A percentile compares a stretch with the other conserved stretches of the same genome.
These are phyloP conservation scores for Paramyrothecium roridum DNA, from an alignment of 2,329 filamentous ascomycete species.

Conservation along the genomic window DNA sequence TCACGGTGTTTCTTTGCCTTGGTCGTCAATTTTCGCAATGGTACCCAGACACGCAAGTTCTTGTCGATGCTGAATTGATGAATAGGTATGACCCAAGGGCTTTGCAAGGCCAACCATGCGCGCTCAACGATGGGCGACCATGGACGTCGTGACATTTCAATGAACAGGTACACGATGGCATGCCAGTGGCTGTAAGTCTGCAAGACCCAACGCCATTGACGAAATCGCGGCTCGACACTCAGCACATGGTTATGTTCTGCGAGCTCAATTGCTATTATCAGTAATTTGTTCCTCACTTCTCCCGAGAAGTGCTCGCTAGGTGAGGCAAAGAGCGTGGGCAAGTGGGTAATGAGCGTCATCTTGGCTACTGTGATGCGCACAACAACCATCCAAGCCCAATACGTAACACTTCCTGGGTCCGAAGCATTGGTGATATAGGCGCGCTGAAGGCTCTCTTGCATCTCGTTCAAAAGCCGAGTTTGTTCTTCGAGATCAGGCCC, in stretches of 20 bases:
- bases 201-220: slow-evolving; percentile 56
- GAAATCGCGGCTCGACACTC: slow-evolving; percentile 44
- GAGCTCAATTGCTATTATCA: slow-evolving; percentile 49
- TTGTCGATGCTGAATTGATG: slow-evolving; percentile 17
- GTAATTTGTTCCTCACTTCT: slow-evolving; percentile 39
- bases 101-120: slow-evolving; percentile 45
- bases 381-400: slow-evolving; percentile 32
- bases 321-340: slow-evolving; percentile 44
- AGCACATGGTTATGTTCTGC: slow-evolving; percentile 54
- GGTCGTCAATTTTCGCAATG: slow-evolving; percentile 34
- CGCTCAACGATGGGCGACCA: slow-evolving; percentile 44
- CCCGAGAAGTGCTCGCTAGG: slow-evolving; percentile 31
- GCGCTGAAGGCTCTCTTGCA: slow-evolving; percentile 39
- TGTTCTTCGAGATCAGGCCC: slow-evolving; percentile 35
- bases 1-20: slow-evolving; percentile 33
- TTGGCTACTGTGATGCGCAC: slow-evolving; percentile 50
- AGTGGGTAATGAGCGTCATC: slow-evolving; percentile 51
- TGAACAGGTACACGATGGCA: slow-evolving; percentile 52
- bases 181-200: slow-evolving; percentile 60
- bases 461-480: slow-evolving; percentile 37
- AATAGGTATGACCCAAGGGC: slow-evolving; percentile 31
- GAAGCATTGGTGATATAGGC: slow-evolving; percentile 37
- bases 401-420: slow-evolving; percentile 24
- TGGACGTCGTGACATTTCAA: slow-evolving; percentile 43
- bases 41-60: slow-evolving; percentile 34